Percentiles rank a stretch among this genome's conserved stretches.
These are phyloP conservation scores for Litsea cubeba DNA, from an alignment of 164 flowering plant genomes.

Conservation along the genomic window DNA sequence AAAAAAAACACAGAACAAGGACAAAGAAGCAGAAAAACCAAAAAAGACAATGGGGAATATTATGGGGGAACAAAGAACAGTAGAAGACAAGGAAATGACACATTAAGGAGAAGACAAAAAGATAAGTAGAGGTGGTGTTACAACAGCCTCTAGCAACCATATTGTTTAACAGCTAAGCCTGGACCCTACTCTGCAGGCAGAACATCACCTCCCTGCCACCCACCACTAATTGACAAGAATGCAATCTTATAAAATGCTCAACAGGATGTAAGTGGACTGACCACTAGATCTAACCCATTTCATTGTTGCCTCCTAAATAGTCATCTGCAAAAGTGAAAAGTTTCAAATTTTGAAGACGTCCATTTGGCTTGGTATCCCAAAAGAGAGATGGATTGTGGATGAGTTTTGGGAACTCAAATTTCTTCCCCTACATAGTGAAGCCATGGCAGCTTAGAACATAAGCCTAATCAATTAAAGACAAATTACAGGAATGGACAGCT, in stretches of 20 bases:
- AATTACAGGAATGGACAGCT: neutral
- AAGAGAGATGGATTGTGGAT: neutral
- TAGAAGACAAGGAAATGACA: neutral
- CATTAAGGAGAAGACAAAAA: neutral
- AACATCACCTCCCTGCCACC: slow-evolving; percentile 1
- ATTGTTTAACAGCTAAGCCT: neutral
- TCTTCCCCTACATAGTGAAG: neutral
- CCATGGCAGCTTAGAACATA: neutral
- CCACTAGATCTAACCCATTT: neutral
- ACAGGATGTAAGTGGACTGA: neutral
- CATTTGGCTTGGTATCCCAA: neutral
- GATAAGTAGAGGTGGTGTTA: neutral
- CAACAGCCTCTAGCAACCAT: neutral
- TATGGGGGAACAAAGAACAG: neutral
- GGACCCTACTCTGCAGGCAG: neutral
- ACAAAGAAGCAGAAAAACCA: too few species aligned
- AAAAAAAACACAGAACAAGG: neutral
- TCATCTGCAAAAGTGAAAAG: too few species aligned
- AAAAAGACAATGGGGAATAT: too few species aligned
- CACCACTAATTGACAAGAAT: neutral
- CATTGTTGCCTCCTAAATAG: neutral
- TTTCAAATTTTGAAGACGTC: too few species aligned
- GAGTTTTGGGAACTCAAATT: neutral
- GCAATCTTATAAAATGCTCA: neutral
- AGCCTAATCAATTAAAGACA: neutral